A percentile compares a stretch with the other conserved stretches of the same genome.
Conservation (phyloP, 306 rosid genomes). For the Nissolia schottii region DNA sequence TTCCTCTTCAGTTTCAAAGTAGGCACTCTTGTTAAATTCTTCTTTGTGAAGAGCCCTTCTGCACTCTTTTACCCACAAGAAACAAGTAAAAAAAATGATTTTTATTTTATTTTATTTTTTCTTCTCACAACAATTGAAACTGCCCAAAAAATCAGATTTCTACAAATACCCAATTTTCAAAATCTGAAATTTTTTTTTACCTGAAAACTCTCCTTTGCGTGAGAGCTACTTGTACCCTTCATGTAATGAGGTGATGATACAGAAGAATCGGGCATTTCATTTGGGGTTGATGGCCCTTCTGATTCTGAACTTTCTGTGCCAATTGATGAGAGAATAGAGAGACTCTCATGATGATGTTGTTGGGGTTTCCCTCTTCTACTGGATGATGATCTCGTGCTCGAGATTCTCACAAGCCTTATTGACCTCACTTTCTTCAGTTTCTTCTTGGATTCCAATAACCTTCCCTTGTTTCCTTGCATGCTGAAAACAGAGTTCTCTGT, state of each 20-base stretch:
- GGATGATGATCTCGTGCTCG: conserved; percentile 46
- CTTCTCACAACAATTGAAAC: neutral
- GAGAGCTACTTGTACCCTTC: conserved; percentile 52
- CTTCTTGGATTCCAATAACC: conserved; percentile 40
- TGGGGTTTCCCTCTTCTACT: conserved; percentile 30
- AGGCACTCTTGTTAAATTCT: conserved; percentile 44
- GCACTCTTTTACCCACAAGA: conserved; percentile 48
- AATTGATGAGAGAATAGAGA: conserved; percentile 9
- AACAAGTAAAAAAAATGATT: conserved; percentile 9
- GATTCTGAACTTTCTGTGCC: conserved; percentile 25
- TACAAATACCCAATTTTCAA: neutral
- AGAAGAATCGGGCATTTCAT: conserved; percentile 27
- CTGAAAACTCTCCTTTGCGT: conserved; percentile 53
- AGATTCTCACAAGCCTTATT: conserved; percentile 49
- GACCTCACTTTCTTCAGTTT: conserved; percentile 56
- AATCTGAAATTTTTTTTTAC: conserved; percentile 35
- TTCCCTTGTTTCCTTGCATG: conserved; percentile 22
- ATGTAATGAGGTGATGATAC: conserved; percentile 51
- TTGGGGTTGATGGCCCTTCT: conserved; percentile 22
- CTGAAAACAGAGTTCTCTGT: conserved; percentile 23
- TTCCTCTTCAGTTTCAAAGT: conserved; percentile 54
- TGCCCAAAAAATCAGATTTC: conserved; percentile 9
- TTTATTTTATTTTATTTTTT: neutral
- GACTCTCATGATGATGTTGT: conserved; percentile 26
- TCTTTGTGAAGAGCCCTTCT: conserved; percentile 27